A percentile compares a stretch with the other conserved stretches of the same genome.
phyloP scores from a whole-genome alignment of 2,329 filamentous ascomycete genomes.

The Pseudohalonectria lignicola region DNA sequence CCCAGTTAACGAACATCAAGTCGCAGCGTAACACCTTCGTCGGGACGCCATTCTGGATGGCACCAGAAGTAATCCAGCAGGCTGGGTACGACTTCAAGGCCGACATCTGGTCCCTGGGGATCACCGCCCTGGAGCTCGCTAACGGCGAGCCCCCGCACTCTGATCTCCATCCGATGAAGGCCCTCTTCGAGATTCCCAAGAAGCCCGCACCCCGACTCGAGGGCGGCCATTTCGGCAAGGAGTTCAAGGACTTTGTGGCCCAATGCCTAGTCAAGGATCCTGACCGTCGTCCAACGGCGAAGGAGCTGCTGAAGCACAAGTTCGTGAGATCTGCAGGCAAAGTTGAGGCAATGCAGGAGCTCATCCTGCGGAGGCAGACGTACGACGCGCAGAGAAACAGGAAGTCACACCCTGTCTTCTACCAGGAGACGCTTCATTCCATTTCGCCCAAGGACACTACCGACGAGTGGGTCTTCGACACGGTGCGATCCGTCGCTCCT shows the following conservation, averaged over 20 bases:
- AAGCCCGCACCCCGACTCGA: conserved; percentile 75
- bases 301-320: conserved; percentile 75
- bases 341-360: conserved; percentile 75
- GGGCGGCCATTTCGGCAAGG: conserved; percentile 73
- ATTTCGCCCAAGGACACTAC: conserved; percentile 57
- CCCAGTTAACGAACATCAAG: conserved; percentile 94
- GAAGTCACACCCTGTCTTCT: conserved; percentile 67
- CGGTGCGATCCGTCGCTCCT: conserved; percentile 63
- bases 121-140: conserved; percentile 83
- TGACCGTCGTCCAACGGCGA: conserved; percentile 72
- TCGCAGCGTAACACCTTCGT: conserved; percentile 97
- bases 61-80: conserved; percentile 87
- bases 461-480: conserved; percentile 94
- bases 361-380: conserved; percentile 73
- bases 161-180: conserved; percentile 85
- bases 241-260: conserved; percentile 90
- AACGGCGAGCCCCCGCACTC: conserved; percentile 83
- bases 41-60: conserved; percentile 96
- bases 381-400: conserved; percentile 66
- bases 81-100: conserved; percentile 77
- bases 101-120: conserved; percentile 87
- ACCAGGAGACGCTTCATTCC: conserved; percentile 80
- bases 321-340: conserved; percentile 85
- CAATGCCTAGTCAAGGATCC: conserved; percentile 89
- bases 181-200: conserved; percentile 84